Percentiles rank a stretch among this genome's conserved stretches.
phyloP scores from a whole-genome alignment of 441 rosid genomes.

The Melastoma candidum region DNA sequence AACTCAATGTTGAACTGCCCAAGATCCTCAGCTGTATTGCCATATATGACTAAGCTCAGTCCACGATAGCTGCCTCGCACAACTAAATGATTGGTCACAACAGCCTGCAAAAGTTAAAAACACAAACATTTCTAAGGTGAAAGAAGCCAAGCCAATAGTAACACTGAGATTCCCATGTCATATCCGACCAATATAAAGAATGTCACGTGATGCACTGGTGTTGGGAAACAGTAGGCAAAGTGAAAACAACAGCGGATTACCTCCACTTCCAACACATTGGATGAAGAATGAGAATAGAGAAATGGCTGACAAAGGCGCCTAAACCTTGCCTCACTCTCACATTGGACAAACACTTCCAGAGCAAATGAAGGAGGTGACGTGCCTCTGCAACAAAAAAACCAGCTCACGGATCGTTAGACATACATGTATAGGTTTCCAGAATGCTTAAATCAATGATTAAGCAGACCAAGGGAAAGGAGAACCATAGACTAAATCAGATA shows the following conservation, averaged over 20 bases:
- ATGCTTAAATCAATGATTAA: background rate
- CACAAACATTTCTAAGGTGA: background rate
- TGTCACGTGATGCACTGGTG: too few relatives aligned
- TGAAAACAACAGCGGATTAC: slow-evolving; percentile 20
- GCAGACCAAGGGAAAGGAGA: slow-evolving; percentile 12
- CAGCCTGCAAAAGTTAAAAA: slow-evolving; percentile 51
- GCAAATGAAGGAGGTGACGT: slow-evolving; percentile 99
- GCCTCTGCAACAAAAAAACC: slow-evolving; percentile 42
- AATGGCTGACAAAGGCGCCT: slow-evolving; percentile 97
- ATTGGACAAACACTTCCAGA: slow-evolving; percentile 89
- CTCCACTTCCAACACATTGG: slow-evolving; percentile 96
- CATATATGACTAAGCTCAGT: slow-evolving; percentile 82
- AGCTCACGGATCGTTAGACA: background rate
- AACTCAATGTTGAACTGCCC: slow-evolving; percentile 95
- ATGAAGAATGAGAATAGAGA: slow-evolving; percentile 90
- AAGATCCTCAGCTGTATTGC: slow-evolving; percentile 93
- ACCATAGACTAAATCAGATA: background rate
- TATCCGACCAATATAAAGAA: too few relatives aligned
- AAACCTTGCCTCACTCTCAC: slow-evolving; percentile 90
- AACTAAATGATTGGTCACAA: slow-evolving; percentile 92
- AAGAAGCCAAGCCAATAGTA: background rate
- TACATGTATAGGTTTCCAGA: too few relatives aligned
- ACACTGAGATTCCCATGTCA: too few relatives aligned
- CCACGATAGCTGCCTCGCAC: slow-evolving; percentile 96
- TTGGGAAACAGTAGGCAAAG: too few relatives aligned